Base-by-base conservation (phyloP, 2,329 filamentous ascomycete genomes). In the Cytospora piceicola region DNA sequence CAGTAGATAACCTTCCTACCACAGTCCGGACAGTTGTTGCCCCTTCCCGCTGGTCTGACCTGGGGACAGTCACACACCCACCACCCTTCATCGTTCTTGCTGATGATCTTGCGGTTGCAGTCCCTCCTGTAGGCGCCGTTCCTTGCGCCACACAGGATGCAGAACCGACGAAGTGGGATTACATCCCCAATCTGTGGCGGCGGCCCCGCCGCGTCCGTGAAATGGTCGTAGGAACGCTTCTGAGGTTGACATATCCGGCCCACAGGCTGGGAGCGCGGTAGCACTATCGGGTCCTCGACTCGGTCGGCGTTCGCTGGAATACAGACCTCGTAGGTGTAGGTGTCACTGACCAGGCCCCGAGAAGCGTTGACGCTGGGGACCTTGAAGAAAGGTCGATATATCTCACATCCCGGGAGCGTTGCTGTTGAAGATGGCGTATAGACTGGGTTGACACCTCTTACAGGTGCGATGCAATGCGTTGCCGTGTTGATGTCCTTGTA, bases 71-170 rank as follows among this genome's bases (percentile, higher is more conserved):
- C 58, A 29, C 66, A 67, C 29, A 62, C 63, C 66, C 66, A 67
- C 63, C 58, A 65, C 2, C 58, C 58, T 36, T 61, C 46, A 17
- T 67, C 42, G 1, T 29, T 42, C 54, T 60, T 67, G 55, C 58
- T 67, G 63, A 67, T 63, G 22, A 67, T 63, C 55, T 59, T 67
- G 30, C 66, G 66, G 42, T 67, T 67, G 58, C 59, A 62, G 5
- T 67, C 63, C 29, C 66, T 63, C 29, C 58, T 67, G 39, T 67
- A 67, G 27, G 54, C 59, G 1, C 46, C 63, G 15, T 62, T 62
- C 11, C 56, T 67, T 3, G 66, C 54, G 1, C 66, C 66, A 27
- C 66, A 67, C 12, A 34, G 63, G 9, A 67, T 67, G 8, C 66
- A 67, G 34, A 67, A 58, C 12, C 66, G 63, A 4, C 66, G 63